Base-by-base conservation (phyloP, 768 basidiomycete genomes). In the Serendipita indica region DNA sequence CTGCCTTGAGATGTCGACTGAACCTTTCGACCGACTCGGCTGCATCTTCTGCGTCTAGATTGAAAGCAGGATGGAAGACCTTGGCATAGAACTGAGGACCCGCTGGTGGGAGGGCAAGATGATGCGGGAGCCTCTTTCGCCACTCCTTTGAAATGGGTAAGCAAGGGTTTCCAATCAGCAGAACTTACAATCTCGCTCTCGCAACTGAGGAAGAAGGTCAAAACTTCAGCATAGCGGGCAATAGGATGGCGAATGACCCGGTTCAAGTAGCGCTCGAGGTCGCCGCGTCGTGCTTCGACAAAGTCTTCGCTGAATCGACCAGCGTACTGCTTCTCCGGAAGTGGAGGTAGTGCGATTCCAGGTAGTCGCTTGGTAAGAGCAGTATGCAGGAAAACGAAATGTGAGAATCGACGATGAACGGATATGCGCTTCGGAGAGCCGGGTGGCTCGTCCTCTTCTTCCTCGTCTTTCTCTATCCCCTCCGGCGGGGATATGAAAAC, bases 311-410 rank as follows among this genome's bases (percentile, higher is more conserved):
- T 85, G 67, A 91, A 90, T 6, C 87, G 74, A 1, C 86, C 86
- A 0, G 86, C 75, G 62, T 91, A 89, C 63, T 86, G 84, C 65
- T 90, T 90, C 67, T 89, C 87, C 0, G 89, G 89, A 5, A 92
- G 74, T 0, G 86, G 84, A 0, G 89, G 88, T 1, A 92, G 73
- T 2, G 81, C 81, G 28, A 91, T 79, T 0, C 85, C 85, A 3
- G 86, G 86, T 2, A 89, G 77, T 5, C 82, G 75, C 22, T 80
- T 73, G 18, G 76, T 73, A 49, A 93, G 71, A 6, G 83, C 80
- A 1, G 83, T 81, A 63, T 89, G 84, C 30, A 93, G 74, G 54
- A 82, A 75, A 27, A 83, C 80, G 64, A 93, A 93, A 60, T 91
- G 85, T 2, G 88, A 89, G 71, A 86, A 93, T 4, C 89, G 82